phyloP scores from a whole-genome alignment of 2,329 filamentous ascomycete genomes.

The Lachnum nothofagi region DNA sequence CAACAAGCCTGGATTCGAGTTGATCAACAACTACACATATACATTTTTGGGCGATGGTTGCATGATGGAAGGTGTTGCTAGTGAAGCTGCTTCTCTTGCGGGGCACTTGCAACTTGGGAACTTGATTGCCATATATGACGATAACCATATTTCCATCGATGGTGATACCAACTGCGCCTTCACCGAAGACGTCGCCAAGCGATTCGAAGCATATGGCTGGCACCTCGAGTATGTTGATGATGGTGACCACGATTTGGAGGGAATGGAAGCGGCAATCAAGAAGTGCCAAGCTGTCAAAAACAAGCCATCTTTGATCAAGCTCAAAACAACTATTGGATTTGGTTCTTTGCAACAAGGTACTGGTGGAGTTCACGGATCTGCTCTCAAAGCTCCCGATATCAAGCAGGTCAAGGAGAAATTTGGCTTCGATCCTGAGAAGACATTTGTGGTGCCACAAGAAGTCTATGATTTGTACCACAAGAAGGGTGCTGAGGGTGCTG shows the following conservation, averaged over 20 bases:
- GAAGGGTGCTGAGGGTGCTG: slow-evolving; percentile 79
- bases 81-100: slow-evolving; percentile 85
- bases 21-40: slow-evolving; percentile 97
- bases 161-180: slow-evolving; percentile 94
- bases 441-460: slow-evolving; percentile 87
- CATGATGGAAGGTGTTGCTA: slow-evolving; percentile 95
- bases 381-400: slow-evolving; percentile 90
- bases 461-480: slow-evolving; percentile 89
- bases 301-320: slow-evolving; percentile 96
- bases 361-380: slow-evolving; percentile 90
- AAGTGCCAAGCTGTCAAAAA: slow-evolving; percentile 82
- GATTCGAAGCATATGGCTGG: slow-evolving; percentile 97
- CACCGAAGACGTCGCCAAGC: slow-evolving; percentile 91
- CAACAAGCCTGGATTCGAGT: slow-evolving; percentile 91
- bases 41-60: slow-evolving; percentile 96
- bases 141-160: slow-evolving; percentile 96
- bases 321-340: slow-evolving; percentile 95
- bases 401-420: slow-evolving; percentile 92
- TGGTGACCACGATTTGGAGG: slow-evolving; percentile 81
- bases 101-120: slow-evolving; percentile 97
- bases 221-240: slow-evolving; percentile 79
- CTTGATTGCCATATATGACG: slow-evolving; percentile 93
- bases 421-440: slow-evolving; percentile 91
- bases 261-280: slow-evolving; percentile 82
- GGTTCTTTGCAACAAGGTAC: slow-evolving; percentile 91